Evolutionary conservation across 768 basidiomycete genomes (phyloP).

Genomic region (Rhodotorula toruloides): DNA sequence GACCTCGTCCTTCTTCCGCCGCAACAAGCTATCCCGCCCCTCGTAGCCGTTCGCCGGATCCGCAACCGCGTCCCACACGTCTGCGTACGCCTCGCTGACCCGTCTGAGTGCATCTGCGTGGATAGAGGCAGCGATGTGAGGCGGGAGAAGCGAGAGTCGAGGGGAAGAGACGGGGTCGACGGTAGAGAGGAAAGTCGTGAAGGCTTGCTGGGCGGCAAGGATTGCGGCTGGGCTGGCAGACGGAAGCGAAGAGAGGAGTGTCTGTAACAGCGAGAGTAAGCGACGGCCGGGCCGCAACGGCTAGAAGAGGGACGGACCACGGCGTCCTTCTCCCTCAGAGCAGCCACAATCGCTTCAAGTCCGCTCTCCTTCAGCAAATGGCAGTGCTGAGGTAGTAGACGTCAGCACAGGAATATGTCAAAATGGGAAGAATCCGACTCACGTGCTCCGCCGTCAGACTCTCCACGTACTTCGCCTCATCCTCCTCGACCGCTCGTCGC

Average conservation of each 20-base stretch:
- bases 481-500: slow-evolving; percentile 55
- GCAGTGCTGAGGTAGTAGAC: neutral
- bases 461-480: slow-evolving; percentile 61
- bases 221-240: slow-evolving; percentile 62
- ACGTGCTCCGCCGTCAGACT: slow-evolving; percentile 78
- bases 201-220: slow-evolving; percentile 57
- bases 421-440: slow-evolving; percentile 44
- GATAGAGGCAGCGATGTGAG: slow-evolving; percentile 61
- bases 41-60: slow-evolving; percentile 77
- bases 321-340: slow-evolving; percentile 46
- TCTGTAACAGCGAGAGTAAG: slow-evolving; percentile 47
- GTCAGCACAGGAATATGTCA: neutral
- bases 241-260: slow-evolving; percentile 71
- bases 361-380: slow-evolving; percentile 46
- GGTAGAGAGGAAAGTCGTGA: slow-evolving; percentile 79
- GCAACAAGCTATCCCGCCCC: slow-evolving; percentile 45
- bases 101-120: slow-evolving; percentile 69
- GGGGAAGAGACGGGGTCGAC: slow-evolving; percentile 69
- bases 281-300: neutral
- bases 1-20: slow-evolving; percentile 42
- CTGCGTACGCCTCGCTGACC: slow-evolving; percentile 64
- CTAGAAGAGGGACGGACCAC: slow-evolving; percentile 44
- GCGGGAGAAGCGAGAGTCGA: slow-evolving; percentile 68
- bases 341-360: slow-evolving; percentile 47
- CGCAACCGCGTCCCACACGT: slow-evolving; percentile 70